Base-by-base conservation (phyloP, 2,329 filamentous ascomycete genomes). In the Neonectria faginata region DNA sequence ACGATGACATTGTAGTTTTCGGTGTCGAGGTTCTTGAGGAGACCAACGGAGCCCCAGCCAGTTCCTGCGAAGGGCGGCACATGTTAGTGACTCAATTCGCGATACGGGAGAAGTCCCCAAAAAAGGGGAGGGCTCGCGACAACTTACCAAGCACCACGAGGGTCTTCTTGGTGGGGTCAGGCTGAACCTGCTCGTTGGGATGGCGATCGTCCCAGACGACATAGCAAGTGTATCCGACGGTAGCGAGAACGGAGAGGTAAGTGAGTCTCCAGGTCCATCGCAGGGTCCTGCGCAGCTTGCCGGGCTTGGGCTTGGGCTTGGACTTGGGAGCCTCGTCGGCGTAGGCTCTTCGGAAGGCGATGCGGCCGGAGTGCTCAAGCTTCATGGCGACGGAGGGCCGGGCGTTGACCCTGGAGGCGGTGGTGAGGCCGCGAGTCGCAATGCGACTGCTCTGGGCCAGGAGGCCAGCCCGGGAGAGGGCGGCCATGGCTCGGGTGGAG, bases 1-100 rank as follows among this genome's bases (percentile, higher is more conserved):
- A 99, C 94, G 78, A 98, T 82, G 80, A 98, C 95, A 80, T 99
- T 98, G 89, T 98, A 99, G 87, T 98, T 97, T 81, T 97, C 92
- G 67, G 95, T 97, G 78, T 99, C 94, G 81, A 99, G 92, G 80
- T 97, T 97, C 89, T 99, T 99, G 71, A 99, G 89, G 66, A 99
- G 90, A 66, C 95, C 97, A 76, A 99, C 93, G 47, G 95, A 93
- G 73, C 84, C 96, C 96, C 96, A 99, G 73, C 96, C 96, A 74
- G 94, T 97, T 77, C 95, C 95, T 97, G 67, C 36, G 16, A 18
- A 22, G 47, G 67, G 52, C 57, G 54, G 57, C 51, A 68, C 65
- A 64, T 62, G 72, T 76, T 60, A 77, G 71, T 61, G 51, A 68
- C 36, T 64, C 39, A 55, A 57, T 50, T 58, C 52, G 33, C n/a